A percentile compares a stretch with the other conserved stretches of the same genome.
Evolutionary conservation across 306 rosid species (phyloP).

Genomic region (Fagus sylvatica): DNA sequence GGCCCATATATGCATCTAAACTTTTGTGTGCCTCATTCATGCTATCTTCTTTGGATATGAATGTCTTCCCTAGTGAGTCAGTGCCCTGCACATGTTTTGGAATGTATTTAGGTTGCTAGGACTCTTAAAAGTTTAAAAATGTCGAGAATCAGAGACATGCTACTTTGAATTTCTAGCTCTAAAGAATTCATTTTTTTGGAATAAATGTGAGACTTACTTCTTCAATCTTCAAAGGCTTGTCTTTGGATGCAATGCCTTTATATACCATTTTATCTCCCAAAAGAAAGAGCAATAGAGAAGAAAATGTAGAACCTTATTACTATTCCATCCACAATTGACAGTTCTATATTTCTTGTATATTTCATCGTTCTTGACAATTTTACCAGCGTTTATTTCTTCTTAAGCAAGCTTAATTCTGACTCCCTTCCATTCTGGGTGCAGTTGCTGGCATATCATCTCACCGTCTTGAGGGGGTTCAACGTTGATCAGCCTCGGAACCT

Average conservation of each 20-base stretch:
- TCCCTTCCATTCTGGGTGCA: conserved; percentile 38
- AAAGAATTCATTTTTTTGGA: background rate
- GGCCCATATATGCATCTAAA: background rate
- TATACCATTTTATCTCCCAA: background rate
- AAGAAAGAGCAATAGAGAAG: background rate
- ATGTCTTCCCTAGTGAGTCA: background rate
- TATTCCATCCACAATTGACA: background rate
- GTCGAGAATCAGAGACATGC: background rate
- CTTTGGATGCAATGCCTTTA: background rate
- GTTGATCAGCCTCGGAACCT: conserved; percentile 99
- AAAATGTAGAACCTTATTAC: background rate
- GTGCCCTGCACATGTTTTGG: background rate
- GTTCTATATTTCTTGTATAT: background rate
- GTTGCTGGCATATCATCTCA: conserved; percentile 97
- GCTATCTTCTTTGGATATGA: background rate
- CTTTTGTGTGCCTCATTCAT: background rate
- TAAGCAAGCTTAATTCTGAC: conserved; percentile 4
- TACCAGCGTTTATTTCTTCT: background rate
- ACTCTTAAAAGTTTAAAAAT: background rate
- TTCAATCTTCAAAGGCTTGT: background rate
- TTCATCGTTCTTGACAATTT: background rate
- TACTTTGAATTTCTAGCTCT: background rate
- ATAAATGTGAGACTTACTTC: background rate
- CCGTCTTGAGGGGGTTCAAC: conserved; percentile 87
- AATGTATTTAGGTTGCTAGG: background rate